Percentiles rank a stretch among this genome's conserved stretches.
phyloP scores from a whole-genome alignment of 352 stramenopile species.

The Phytopythium ostracodes region DNA sequence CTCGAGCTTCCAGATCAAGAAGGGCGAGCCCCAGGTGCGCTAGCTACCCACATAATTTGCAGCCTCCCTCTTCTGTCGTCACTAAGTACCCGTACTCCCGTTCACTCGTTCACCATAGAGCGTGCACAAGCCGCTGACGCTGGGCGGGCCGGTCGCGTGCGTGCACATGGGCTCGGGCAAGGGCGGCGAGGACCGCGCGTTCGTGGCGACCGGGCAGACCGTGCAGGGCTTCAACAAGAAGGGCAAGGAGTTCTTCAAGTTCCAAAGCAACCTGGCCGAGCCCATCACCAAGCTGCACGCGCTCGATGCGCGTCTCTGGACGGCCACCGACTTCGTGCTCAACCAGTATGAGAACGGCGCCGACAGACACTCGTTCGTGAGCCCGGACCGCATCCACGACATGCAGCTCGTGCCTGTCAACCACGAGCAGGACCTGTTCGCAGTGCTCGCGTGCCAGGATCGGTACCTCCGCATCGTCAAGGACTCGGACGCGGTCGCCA shows the following conservation, averaged over 20 bases:
- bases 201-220: constrained; percentile 61
- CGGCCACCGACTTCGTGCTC: constrained; percentile 72
- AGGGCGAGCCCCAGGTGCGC: constrained; percentile 61
- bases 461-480: constrained; percentile 58
- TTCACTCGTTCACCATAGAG: constrained; percentile 14
- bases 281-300: constrained; percentile 67
- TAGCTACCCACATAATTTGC: neutral
- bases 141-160: constrained; percentile 54
- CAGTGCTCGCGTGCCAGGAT: constrained; percentile 71
- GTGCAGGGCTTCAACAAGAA: constrained; percentile 82
- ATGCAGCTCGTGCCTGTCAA: constrained; percentile 51
- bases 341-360: constrained; percentile 81
- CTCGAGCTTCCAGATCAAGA: constrained; percentile 84
- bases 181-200: constrained; percentile 68
- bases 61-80: neutral
- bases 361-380: constrained; percentile 78
- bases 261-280: constrained; percentile 84
- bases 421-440: constrained; percentile 61
- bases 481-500: constrained; percentile 49
- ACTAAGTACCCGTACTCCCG: neutral
- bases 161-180: constrained; percentile 71
- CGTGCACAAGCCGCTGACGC: constrained; percentile 63
- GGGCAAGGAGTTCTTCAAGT: constrained; percentile 85
- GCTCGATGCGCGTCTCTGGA: constrained; percentile 72
- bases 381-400: constrained; percentile 78